phyloP scores from a whole-genome alignment of 2,329 filamentous ascomycete species.

The Fusarium sp. region DNA sequence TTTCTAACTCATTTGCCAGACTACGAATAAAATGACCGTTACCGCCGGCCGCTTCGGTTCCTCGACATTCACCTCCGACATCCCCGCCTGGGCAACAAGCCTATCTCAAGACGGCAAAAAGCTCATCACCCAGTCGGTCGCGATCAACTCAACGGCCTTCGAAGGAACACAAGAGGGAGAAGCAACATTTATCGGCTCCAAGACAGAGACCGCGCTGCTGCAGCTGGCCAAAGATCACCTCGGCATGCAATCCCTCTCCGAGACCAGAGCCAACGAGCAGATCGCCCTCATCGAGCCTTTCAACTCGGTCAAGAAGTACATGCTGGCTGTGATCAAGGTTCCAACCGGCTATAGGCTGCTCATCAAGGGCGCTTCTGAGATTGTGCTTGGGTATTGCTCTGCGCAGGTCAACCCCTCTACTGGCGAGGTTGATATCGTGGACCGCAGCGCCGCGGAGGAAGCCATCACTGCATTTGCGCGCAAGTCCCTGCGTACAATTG shows the following conservation, averaged over 20 bases:
- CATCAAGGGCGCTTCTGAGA: slow-evolving; percentile 75
- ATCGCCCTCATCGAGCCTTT: slow-evolving; percentile 80
- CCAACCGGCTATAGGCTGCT: slow-evolving; percentile 68
- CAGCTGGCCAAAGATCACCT: slow-evolving; percentile 76
- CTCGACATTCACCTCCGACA: slow-evolving; percentile 52
- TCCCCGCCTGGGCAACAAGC: slow-evolving; percentile 35
- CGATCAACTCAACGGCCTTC: slow-evolving; percentile 80
- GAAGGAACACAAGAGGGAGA: slow-evolving; percentile 77
- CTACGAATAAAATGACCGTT: slow-evolving; percentile 76
- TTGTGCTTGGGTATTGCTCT: slow-evolving; percentile 69
- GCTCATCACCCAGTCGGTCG: slow-evolving; percentile 58
- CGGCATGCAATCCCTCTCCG: slow-evolving; percentile 73
- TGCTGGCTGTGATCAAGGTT: slow-evolving; percentile 71
- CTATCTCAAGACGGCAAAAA: slow-evolving; percentile 45
- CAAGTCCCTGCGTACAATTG: slow-evolving; percentile 86
- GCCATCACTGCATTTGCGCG: slow-evolving; percentile 84
- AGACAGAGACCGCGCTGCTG: slow-evolving; percentile 81
- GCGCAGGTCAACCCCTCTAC: slow-evolving; percentile 59
- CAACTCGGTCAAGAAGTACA: slow-evolving; percentile 80
- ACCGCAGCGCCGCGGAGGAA: slow-evolving; percentile 65
- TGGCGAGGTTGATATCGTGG: slow-evolving; percentile 62
- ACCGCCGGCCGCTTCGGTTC: slow-evolving; percentile 71
- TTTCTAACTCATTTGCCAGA: not conserved
- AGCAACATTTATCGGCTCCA: slow-evolving; percentile 78
- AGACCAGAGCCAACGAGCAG: slow-evolving; percentile 71